phyloP scores from a whole-genome alignment of 495 filamentous ascomycete genomes.

The Neurospora cerealis region DNA sequence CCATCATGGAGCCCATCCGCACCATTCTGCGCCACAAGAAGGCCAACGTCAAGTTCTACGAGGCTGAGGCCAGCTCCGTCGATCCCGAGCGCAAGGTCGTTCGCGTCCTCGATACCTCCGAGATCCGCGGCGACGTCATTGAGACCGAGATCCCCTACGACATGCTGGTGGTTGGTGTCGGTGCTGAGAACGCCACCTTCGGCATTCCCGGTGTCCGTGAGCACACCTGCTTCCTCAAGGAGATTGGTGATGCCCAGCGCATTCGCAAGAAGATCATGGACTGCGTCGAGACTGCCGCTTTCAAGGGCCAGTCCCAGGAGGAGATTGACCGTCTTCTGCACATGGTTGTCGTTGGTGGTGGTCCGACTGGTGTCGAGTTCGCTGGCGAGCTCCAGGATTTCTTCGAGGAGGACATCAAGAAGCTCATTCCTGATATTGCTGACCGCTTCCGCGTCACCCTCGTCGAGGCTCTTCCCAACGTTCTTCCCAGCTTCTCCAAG shows the following conservation, averaged over 20 bases:
- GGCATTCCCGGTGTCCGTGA: slow-evolving; percentile 93
- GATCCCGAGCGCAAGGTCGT: slow-evolving; percentile 86
- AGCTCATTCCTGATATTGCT: slow-evolving; percentile 92
- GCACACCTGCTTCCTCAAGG: slow-evolving; percentile 95
- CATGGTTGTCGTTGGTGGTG: slow-evolving; percentile 98
- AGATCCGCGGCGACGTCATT: slow-evolving; percentile 74
- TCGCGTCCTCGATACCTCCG: slow-evolving; percentile 81
- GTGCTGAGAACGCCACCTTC: slow-evolving; percentile 97
- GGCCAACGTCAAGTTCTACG: slow-evolving; percentile 87
- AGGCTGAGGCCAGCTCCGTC: slow-evolving; percentile 95
- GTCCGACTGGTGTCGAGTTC: slow-evolving; percentile 96
- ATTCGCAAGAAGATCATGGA: slow-evolving; percentile 99
- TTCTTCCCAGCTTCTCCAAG: slow-evolving; percentile 98
- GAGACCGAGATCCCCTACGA: slow-evolving; percentile 92
- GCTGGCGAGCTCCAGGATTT: slow-evolving; percentile 98
- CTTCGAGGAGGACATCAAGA: slow-evolving; percentile 93
- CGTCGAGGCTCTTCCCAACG: slow-evolving; percentile 95
- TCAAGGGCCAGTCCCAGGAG: slow-evolving; percentile 90
- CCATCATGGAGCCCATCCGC: slow-evolving; percentile 97
- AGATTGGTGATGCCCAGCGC: slow-evolving; percentile 87
- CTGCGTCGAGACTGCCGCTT: slow-evolving; percentile 94
- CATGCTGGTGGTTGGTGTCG: slow-evolving; percentile 94
- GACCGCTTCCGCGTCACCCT: slow-evolving; percentile 94
- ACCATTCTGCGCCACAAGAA: slow-evolving; percentile 91
- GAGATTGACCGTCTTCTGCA: slow-evolving; percentile 91